Percentiles rank a stretch among this genome's conserved stretches.
Conservation (phyloP, 306 rosid genomes). For the Prunus campanulata region DNA sequence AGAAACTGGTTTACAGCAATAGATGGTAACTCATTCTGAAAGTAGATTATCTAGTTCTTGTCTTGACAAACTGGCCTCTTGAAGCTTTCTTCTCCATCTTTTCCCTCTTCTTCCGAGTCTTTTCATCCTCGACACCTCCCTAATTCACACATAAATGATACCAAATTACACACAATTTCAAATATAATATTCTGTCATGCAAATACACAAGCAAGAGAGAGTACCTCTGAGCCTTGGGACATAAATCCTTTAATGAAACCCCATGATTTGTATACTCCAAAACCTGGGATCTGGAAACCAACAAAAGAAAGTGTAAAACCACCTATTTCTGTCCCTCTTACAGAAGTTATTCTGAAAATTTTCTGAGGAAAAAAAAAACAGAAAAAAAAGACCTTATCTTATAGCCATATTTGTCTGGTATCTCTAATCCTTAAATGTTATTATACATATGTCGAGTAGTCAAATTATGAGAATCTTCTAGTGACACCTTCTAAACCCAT, state of each 20-base stretch:
- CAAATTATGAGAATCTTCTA: neutral
- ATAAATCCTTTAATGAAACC: conserved; percentile 72
- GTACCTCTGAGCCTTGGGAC: conserved; percentile 72
- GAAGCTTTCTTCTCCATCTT: conserved; percentile 95
- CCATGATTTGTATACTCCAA: conserved; percentile 76
- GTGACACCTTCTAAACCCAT: neutral
- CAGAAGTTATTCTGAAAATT: neutral
- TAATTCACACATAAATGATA: conserved; percentile 22
- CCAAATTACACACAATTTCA: conserved; percentile 9
- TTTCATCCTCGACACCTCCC: conserved; percentile 85
- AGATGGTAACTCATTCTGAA: neutral
- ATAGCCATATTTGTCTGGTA: neutral
- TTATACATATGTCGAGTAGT: neutral
- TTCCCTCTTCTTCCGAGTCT: conserved; percentile 88
- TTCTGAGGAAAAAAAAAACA: no score
- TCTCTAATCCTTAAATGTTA: neutral
- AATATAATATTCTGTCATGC: neutral
- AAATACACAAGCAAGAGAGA: neutral
- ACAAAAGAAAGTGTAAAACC: conserved; percentile 7
- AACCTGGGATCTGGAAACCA: conserved; percentile 72
- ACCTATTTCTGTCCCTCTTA: neutral
- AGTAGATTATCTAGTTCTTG: conserved; percentile 63
- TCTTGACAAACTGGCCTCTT: conserved; percentile 64
- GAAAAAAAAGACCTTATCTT: neutral
- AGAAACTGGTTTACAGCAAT: neutral